Conservation (phyloP, 208 protist species). For the Porcisia deanei region DNA sequence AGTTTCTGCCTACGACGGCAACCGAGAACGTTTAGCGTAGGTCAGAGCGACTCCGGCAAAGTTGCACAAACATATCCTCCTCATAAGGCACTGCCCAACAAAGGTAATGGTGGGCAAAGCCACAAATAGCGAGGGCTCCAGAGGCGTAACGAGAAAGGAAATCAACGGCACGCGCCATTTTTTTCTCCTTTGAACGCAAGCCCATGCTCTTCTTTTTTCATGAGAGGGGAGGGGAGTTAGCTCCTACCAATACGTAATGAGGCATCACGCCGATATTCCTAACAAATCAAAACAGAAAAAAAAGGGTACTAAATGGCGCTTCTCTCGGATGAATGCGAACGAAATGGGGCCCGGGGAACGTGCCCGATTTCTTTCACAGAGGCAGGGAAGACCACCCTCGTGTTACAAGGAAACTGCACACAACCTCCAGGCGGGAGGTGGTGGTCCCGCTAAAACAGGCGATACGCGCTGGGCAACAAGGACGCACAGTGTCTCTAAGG, state of each 20-base stretch:
- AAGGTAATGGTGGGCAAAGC: not conserved
- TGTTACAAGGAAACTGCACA: not conserved
- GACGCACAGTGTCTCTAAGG: not conserved
- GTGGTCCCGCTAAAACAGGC: not conserved
- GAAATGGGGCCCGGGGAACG: not conserved
- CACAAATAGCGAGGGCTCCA: not conserved
- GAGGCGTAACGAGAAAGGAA: not conserved
- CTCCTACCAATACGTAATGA: conserved; percentile 9
- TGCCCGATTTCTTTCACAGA: not conserved
- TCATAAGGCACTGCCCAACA: not conserved
- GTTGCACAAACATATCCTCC: not conserved
- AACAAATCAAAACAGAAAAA: not conserved
- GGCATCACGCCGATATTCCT: not conserved
- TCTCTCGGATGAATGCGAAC: not conserved
- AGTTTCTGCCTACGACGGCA: not conserved
- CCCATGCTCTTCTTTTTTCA: not conserved
- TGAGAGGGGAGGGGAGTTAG: not conserved
- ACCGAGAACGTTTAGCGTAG: not conserved
- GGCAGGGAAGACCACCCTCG: not conserved
- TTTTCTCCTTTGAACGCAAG: not conserved
- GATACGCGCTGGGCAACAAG: not conserved
- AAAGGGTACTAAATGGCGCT: conserved; percentile 4
- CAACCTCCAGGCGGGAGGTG: not conserved
- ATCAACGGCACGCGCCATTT: not conserved
- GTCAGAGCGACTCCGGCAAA: not conserved